phyloP scores from a whole-genome alignment of 2,329 filamentous ascomycete genomes.

The Aspergillus oerlinghausenensis region DNA sequence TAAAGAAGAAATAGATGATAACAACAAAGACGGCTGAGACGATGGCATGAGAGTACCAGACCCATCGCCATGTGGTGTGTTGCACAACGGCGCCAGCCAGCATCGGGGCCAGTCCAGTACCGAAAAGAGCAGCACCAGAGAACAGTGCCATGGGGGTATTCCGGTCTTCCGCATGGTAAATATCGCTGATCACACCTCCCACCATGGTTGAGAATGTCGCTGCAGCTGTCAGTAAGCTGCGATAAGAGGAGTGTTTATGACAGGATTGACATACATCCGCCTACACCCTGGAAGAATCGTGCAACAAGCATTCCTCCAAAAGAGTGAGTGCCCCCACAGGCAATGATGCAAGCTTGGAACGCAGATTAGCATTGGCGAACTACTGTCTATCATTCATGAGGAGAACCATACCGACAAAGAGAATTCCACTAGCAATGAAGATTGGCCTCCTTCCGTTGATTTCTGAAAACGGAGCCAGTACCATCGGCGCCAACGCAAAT shows the following conservation, averaged over 20 bases:
- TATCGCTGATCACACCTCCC: conserved; percentile 83
- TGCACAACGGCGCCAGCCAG: conserved; percentile 66
- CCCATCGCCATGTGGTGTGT: conserved; percentile 71
- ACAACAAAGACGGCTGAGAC: conserved; percentile 59
- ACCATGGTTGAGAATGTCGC: conserved; percentile 78
- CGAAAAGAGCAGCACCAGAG: conserved; percentile 70
- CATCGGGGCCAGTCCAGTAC: conserved; percentile 74
- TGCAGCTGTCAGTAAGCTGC: conserved; percentile 9
- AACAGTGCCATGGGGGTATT: conserved; percentile 91
- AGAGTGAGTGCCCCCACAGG: conserved; percentile 65
- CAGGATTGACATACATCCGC: conserved; percentile 55
- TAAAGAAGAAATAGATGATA: conserved; percentile 65
- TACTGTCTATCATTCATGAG: neutral
- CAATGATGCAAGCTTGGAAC: conserved; percentile 55
- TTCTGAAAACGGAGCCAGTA: conserved; percentile 81
- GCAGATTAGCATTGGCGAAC: conserved; percentile 11
- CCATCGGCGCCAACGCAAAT: conserved; percentile 80
- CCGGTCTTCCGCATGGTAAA: conserved; percentile 71
- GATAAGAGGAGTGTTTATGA: neutral
- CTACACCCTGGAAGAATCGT: conserved; percentile 73
- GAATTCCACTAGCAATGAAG: conserved; percentile 66
- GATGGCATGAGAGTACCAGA: conserved; percentile 82
- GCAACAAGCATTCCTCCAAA: conserved; percentile 70
- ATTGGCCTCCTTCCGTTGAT: conserved; percentile 82
- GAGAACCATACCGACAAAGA: conserved; percentile 54